Base-by-base conservation (phyloP, 1,284 basidiomycete species). In the Cronartium quercuum region DNA sequence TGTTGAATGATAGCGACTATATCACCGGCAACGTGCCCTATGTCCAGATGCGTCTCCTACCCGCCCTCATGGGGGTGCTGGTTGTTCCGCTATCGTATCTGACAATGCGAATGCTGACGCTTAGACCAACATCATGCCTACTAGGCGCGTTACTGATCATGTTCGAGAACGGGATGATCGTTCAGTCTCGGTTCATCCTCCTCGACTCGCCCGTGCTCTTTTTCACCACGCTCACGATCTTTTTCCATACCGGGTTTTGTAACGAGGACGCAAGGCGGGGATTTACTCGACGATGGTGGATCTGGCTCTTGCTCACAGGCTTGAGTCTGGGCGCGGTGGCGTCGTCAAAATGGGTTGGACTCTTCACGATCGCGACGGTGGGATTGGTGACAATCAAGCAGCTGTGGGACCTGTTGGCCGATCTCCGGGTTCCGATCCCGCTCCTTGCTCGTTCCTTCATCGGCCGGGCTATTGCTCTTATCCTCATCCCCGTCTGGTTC, bases 321-420 rank as follows among this genome's bases (percentile, higher is more conserved):
- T 84, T 94, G 21, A 88, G 89, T 0, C 88, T 99, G 21, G 96
- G 96, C 58, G 92, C 93, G 1, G 93, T 96, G 51, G 87, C 91
- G 60, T 91, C 89, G 80, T 94, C 91, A 84, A 99, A 98, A 83
- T 98, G 96, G 96, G 95, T 98, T 68, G 96, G 96, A 6, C 85
- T 99, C 41, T 98, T 99, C 84, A 98, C 94, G n/a, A 93, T 98
- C 78, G 93, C 94, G 6, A 95, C 94, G 3, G 84, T 98, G 71
- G 96, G 95, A 15, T 80, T 91, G 35, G 88, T 88, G 78, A 96
- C 94, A 1, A 80, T 98, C 57, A 84, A 87, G 55, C 95, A 96
- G 80, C 85, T 99, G 1, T 98, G 96, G 96, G 82, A 85, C 37
- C 86, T 96, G 21, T 87, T 98, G 6, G 96, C 94, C 7, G 93